phyloP scores from a whole-genome alignment of 768 basidiomycete genomes.

The Leccinum pellstonianum region DNA sequence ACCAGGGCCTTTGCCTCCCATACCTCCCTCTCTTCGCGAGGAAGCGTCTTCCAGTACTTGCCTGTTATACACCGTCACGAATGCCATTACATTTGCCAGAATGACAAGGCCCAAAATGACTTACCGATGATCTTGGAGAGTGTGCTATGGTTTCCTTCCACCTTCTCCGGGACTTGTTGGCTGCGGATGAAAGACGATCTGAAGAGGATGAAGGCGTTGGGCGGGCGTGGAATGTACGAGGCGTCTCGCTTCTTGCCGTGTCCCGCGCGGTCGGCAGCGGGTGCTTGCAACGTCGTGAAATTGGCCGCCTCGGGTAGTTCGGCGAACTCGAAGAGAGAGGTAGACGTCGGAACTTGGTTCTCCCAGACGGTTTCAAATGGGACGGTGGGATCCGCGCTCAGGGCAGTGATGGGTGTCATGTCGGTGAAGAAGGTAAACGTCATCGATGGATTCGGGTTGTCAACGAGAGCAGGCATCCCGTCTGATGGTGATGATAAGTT shows the following conservation, averaged over 20 bases:
- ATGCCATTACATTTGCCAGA: not conserved
- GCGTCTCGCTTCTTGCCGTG: slow-evolving; percentile 67
- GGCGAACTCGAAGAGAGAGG: slow-evolving; percentile 21
- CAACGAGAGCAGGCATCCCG: slow-evolving; percentile 51
- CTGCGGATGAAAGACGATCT: slow-evolving; percentile 74
- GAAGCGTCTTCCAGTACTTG: slow-evolving; percentile 71
- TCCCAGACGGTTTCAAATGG: slow-evolving; percentile 37
- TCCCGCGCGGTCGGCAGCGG: slow-evolving; percentile 36
- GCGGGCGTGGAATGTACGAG: slow-evolving; percentile 78
- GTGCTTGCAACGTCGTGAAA: slow-evolving; percentile 25
- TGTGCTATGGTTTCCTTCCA: slow-evolving; percentile 77
- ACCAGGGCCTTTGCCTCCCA: slow-evolving; percentile 76
- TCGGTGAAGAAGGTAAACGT: slow-evolving; percentile 64
- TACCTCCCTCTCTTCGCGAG: slow-evolving; percentile 61
- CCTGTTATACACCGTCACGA: slow-evolving; percentile 39
- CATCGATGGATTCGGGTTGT: slow-evolving; percentile 51
- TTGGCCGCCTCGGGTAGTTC: slow-evolving; percentile 18
- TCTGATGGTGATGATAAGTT: slow-evolving; percentile 30
- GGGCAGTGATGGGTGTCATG: slow-evolving; percentile 54
- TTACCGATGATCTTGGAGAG: slow-evolving; percentile 80
- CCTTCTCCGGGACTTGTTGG: slow-evolving; percentile 70
- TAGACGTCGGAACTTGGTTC: slow-evolving; percentile 11
- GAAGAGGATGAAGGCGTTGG: slow-evolving; percentile 86
- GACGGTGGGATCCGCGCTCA: slow-evolving; percentile 34
- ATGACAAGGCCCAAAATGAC: not conserved